These are phyloP conservation scores for Sarcomyxa edulis DNA, from an alignment of 768 basidiomycete species.

Conservation along the genomic window DNA sequence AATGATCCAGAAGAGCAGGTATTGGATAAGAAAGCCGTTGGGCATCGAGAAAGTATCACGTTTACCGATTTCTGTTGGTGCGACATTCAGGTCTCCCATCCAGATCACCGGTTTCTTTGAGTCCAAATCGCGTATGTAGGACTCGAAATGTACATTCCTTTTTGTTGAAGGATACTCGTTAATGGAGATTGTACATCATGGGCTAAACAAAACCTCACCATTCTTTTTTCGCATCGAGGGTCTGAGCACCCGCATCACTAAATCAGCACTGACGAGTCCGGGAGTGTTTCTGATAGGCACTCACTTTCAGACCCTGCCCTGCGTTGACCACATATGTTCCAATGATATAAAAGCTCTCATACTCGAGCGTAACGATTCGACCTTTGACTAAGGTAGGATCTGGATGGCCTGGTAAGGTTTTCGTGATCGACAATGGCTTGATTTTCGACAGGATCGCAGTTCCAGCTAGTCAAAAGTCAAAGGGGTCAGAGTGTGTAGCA, in stretches of 20 bases:
- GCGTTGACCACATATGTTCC: slow-evolving; percentile 87
- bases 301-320: slow-evolving; percentile 68
- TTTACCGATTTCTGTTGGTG: slow-evolving; percentile 68
- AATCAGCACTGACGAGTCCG: background rate
- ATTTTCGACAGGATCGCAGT: slow-evolving; percentile 77
- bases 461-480: slow-evolving; percentile 49
- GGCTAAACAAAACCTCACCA: slow-evolving; percentile 81
- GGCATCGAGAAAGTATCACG: no score
- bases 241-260: no score
- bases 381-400: slow-evolving; percentile 62
- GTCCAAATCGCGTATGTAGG: slow-evolving; percentile 68
- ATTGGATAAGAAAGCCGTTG: background rate
- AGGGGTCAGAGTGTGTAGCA: background rate
- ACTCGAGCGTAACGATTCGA: slow-evolving; percentile 80
- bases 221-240: slow-evolving; percentile 64
- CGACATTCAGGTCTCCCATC: slow-evolving; percentile 85
- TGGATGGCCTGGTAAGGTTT: slow-evolving; percentile 72
- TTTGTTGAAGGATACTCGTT: slow-evolving; percentile 79
- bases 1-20: no score
- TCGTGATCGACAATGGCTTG: slow-evolving; percentile 61
- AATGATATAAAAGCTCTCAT: slow-evolving; percentile 59
- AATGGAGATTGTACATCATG: no score
- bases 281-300: background rate
- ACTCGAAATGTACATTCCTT: slow-evolving; percentile 56
- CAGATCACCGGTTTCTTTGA: slow-evolving; percentile 82